Evolutionary conservation across 352 stramenopile genomes (phyloP).

Genomic region (Pythium dissotocum): DNA sequence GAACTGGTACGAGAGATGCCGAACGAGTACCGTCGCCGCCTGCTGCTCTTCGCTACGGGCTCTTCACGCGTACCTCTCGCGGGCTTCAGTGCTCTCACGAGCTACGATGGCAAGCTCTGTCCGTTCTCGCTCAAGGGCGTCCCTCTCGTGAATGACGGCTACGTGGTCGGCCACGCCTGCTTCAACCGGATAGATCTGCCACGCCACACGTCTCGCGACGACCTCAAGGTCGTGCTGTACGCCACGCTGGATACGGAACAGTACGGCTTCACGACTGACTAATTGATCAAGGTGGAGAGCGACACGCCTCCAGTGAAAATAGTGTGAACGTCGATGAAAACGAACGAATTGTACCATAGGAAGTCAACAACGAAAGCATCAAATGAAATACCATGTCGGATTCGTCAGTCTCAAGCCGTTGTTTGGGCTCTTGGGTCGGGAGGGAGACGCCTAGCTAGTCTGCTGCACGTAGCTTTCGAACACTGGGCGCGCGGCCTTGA

Average conservation of each 20-base stretch:
- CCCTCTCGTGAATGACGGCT: slow-evolving; percentile 23
- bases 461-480: slow-evolving; percentile 97
- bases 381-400: slow-evolving; percentile 1
- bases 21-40: slow-evolving; percentile 67
- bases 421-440: not conserved
- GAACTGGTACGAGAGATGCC: slow-evolving; percentile 91
- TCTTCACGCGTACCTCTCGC: slow-evolving; percentile 75
- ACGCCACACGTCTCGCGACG: slow-evolving; percentile 85
- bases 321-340: not conserved
- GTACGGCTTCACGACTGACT: slow-evolving; percentile 67
- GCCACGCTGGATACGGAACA: slow-evolving; percentile 48
- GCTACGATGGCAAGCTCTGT: slow-evolving; percentile 74
- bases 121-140: slow-evolving; percentile 73
- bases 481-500: slow-evolving; percentile 93
- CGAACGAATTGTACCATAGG: not conserved
- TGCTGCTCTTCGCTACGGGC: slow-evolving; percentile 81
- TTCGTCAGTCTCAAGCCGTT: not conserved
- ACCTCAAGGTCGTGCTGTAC: slow-evolving; percentile 59
- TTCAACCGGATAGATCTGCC: slow-evolving; percentile 93
- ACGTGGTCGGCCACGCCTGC: slow-evolving; percentile 52
- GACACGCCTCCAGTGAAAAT: not conserved
- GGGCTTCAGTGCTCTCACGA: slow-evolving; percentile 72
- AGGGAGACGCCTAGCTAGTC: slow-evolving; percentile 51
- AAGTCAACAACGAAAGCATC: not conserved
- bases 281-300: slow-evolving; percentile 4